Evolutionary conservation across 2,329 filamentous ascomycete species (phyloP), one percentile per base, ranked within the genome.

Genomic region (Passalora sequoiae): DNA sequence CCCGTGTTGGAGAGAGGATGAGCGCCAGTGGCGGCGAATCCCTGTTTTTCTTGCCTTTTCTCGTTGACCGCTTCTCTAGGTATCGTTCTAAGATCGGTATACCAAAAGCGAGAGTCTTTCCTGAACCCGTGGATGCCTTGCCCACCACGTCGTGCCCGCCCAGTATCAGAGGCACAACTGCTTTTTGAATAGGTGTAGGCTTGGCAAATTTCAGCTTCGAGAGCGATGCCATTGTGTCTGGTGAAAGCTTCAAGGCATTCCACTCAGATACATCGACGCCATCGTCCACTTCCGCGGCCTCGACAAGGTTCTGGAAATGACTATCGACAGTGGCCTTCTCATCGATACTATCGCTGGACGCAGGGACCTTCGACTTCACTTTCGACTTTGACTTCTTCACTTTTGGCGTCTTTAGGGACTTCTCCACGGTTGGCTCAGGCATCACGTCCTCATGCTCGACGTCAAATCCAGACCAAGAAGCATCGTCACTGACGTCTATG

Each of bases 81-180:
- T 84, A 96, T 43, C 77, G 75, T 65, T 98, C 89, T 7, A 97
- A 72, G 43, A 98, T 92, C 0, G 92, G 92, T 50, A 98, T 89
- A 1, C 84, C 88, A 65, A 95, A 98, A 0, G 92, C 91, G 32
- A 98, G 71, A 0, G 92, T 98, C 69, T 98, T 98, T 56, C 92
- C 92, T 10, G 92, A 97, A 53, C 92, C 92, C 0, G 92, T 98
- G 8, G 91, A 84, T 2, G 92, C 92, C 69, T 98, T 98, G 30
- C 92, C 92, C 51, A 98, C 85, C 12, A 97, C 84, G 65, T 98
- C 91, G 61, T 86, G 85, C 0, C 91, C 91, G 4, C 80, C 78
- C 15, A 91, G 63, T 33, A 96, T 86, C 40, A 86, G 77, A 0
- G 92, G 89, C 55, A 98, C 94, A 1, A 86, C 74, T 24, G 80